Percentiles rank a stretch among this genome's conserved stretches.
phyloP scores from a whole-genome alignment of 768 basidiomycete genomes.

The Lactarius psammicola region DNA sequence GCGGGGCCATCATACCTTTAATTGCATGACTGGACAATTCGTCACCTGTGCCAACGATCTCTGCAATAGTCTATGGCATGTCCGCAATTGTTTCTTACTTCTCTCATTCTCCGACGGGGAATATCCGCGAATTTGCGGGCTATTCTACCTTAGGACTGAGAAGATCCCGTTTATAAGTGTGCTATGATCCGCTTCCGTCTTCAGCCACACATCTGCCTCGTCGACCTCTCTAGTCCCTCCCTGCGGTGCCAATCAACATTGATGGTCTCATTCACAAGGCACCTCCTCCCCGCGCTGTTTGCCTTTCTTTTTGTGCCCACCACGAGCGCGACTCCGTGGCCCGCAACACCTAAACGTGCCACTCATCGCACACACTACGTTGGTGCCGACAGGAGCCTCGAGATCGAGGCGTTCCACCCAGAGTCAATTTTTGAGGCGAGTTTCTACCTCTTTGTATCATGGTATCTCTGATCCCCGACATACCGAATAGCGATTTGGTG shows the following conservation, averaged over 20 bases:
- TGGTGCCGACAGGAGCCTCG: conserved; percentile 20
- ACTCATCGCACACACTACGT: conserved; percentile 31
- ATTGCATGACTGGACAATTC: no score
- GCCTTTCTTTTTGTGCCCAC: conserved; percentile 30
- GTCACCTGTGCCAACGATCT: no score
- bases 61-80: no score
- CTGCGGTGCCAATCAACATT: neutral
- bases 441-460: neutral
- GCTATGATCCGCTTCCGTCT: neutral
- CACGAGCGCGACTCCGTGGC: conserved; percentile 29
- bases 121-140: no score
- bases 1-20: no score
- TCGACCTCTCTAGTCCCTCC: neutral
- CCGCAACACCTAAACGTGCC: conserved; percentile 25
- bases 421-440: conserved; percentile 33
- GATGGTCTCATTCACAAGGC: conserved; percentile 29
- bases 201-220: neutral
- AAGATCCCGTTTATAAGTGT: neutral
- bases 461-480: neutral
- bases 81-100: no score
- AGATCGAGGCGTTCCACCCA: conserved; percentile 33
- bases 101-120: no score
- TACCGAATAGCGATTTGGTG: conserved; percentile 31
- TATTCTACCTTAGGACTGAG: no score
- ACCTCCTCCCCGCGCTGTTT: conserved; percentile 29